Evolutionary conservation across 768 basidiomycete species (phyloP).

Genomic region (Pulveroboletus frians): DNA sequence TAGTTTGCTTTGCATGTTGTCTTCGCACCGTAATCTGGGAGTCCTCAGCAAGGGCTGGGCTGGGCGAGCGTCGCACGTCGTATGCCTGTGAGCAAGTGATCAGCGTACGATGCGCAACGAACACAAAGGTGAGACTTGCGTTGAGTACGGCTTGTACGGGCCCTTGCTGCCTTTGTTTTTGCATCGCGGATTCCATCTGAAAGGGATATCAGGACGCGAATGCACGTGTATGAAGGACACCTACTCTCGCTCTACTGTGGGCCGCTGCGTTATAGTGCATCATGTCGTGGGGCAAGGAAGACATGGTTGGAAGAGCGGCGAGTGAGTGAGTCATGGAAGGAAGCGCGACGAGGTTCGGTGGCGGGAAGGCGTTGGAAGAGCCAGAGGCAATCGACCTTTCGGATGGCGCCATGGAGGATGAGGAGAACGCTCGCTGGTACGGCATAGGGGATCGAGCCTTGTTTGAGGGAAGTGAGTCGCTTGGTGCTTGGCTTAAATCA

Average conservation of each 20-base stretch:
- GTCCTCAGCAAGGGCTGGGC: constrained; percentile 29
- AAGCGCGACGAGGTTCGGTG: constrained; percentile 26
- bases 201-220: constrained; percentile 4
- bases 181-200: constrained; percentile 31
- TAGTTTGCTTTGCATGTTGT: constrained; percentile 22
- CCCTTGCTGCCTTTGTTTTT: constrained; percentile 29
- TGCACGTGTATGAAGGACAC: neutral
- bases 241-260: constrained; percentile 29
- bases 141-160: constrained; percentile 20
- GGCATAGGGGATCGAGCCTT: constrained; percentile 23
- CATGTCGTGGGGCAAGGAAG: constrained; percentile 28
- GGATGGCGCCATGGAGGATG: constrained; percentile 31
- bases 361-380: constrained; percentile 29
- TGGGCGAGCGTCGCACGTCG: constrained; percentile 29
- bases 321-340: constrained; percentile 33
- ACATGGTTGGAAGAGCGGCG: constrained; percentile 29
- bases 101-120: constrained; percentile 1
- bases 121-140: constrained; percentile 13
- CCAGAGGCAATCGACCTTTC: constrained; percentile 31
- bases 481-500: constrained; percentile 22
- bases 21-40: constrained; percentile 30
- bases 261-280: constrained; percentile 28
- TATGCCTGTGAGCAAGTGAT: constrained; percentile 19
- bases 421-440: constrained; percentile 27
- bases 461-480: constrained; percentile 7